A percentile compares a stretch with the other conserved stretches of the same genome.
Conservation (phyloP, 192 early-diverging fungal genomes). For the Backusella sp. region DNA sequence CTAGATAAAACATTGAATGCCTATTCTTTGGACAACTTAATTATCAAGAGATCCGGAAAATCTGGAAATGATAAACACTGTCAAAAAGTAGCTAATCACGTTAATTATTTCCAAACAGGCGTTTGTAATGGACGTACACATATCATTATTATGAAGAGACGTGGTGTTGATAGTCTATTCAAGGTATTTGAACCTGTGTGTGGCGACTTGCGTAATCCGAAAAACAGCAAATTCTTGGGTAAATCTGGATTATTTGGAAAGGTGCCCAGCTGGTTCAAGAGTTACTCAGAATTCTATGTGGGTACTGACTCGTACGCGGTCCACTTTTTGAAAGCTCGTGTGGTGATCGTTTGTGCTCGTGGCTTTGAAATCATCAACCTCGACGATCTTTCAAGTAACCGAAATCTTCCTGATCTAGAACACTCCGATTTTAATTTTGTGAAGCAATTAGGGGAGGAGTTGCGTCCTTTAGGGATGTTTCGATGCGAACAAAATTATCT, state of each 20-base stretch:
- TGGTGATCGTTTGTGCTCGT: conserved; percentile 88
- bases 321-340: conserved; percentile 79
- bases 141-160: conserved; percentile 37
- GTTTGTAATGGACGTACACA: conserved; percentile 57
- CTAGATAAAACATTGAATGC: conserved; percentile 67
- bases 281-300: conserved; percentile 81
- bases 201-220: conserved; percentile 33
- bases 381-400: conserved; percentile 77
- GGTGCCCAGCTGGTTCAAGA: conserved; percentile 30
- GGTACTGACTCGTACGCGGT: conserved; percentile 83
- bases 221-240: conserved; percentile 27
- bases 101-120: conserved; percentile 77
- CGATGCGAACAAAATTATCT: conserved; percentile 75
- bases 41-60: conserved; percentile 50
- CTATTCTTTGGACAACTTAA: conserved; percentile 77
- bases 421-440: conserved; percentile 82
- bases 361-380: conserved; percentile 94
- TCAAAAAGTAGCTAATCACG: conserved; percentile 35
- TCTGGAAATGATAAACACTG: conserved; percentile 46
- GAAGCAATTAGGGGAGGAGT: conserved; percentile 64
- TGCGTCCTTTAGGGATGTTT: conserved; percentile 82
- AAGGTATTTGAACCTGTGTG: conserved; percentile 34
- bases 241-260: conserved; percentile 29
- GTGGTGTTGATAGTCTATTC: conserved; percentile 28
- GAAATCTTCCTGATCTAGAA: conserved; percentile 72